These are phyloP conservation scores for Kwoniella sp. DNA, from an alignment of 768 basidiomycete genomes.

Conservation along the genomic window DNA sequence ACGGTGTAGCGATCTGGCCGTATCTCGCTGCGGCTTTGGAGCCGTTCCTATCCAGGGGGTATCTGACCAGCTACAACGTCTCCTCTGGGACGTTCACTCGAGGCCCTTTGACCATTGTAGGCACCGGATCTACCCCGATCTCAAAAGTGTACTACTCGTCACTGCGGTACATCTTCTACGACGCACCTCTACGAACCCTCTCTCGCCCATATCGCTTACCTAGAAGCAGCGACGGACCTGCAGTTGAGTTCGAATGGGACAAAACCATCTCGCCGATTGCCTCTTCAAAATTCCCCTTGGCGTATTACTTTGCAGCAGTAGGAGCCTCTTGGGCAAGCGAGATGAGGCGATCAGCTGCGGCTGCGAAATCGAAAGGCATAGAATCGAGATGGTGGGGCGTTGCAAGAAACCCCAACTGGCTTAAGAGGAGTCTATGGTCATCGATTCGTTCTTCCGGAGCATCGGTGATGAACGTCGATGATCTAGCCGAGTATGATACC, in stretches of 20 bases:
- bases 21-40: conserved; percentile 29
- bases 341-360: neutral
- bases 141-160: conserved; percentile 19
- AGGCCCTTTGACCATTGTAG: conserved; percentile 40
- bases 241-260: conserved; percentile 25
- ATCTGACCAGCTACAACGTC: conserved; percentile 28
- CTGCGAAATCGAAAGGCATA: conserved; percentile 24
- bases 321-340: neutral
- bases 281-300: conserved; percentile 28
- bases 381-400: conserved; percentile 35
- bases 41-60: conserved; percentile 35
- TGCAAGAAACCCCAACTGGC: conserved; percentile 7
- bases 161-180: conserved; percentile 37
- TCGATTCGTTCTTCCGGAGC: conserved; percentile 11
- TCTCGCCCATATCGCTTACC: conserved; percentile 18
- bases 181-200: conserved; percentile 29
- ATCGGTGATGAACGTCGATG: conserved; percentile 27
- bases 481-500: conserved; percentile 19
- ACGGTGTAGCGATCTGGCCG: conserved; percentile 32
- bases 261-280: conserved; percentile 34
- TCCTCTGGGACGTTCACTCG: conserved; percentile 19
- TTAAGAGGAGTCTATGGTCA: conserved; percentile 24
- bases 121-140: conserved; percentile 40
- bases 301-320: too few species aligned
- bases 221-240: conserved; percentile 13